phyloP scores from a whole-genome alignment of 768 basidiomycete genomes.

The Xerocomellus chrysenteron region DNA sequence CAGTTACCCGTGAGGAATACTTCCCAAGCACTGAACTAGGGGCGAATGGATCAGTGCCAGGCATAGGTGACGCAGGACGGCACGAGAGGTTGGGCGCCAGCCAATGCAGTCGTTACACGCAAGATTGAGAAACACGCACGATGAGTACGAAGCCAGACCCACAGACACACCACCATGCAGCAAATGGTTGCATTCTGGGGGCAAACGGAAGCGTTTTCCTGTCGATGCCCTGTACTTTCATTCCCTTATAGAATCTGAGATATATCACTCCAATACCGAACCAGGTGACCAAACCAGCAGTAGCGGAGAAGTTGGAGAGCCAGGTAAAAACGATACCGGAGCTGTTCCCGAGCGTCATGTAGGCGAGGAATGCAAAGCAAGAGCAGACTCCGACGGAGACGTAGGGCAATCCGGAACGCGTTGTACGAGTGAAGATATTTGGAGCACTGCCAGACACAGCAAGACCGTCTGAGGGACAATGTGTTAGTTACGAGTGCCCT shows the following conservation, averaged over 20 bases:
- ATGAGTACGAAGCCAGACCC: constrained; percentile 31
- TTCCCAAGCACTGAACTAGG: too few species aligned
- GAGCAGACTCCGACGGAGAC: constrained; percentile 34
- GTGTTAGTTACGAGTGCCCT: background rate
- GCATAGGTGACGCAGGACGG: too few species aligned
- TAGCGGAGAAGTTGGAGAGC: too few species aligned
- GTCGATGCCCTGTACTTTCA: constrained; percentile 49
- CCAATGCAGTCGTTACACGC: background rate
- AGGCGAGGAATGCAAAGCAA: constrained; percentile 38
- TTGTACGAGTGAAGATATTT: constrained; percentile 45
- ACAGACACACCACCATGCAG: constrained; percentile 37
- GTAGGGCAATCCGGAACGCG: constrained; percentile 44
- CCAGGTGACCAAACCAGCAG: too few species aligned
- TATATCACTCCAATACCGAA: too few species aligned
- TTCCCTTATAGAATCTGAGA: too few species aligned
- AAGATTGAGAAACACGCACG: constrained; percentile 27
- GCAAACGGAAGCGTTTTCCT: constrained; percentile 47
- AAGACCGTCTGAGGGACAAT: constrained; percentile 46
- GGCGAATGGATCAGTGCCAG: background rate
- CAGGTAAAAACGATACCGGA: too few species aligned
- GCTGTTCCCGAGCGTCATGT: constrained; percentile 38
- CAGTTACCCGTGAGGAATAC: too few species aligned
- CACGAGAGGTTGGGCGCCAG: background rate
- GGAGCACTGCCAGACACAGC: constrained; percentile 55
- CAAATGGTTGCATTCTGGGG: constrained; percentile 41